A percentile compares a stretch with the other conserved stretches of the same genome.
These are phyloP conservation scores for Mycena citricolor DNA, from an alignment of 1,284 basidiomycete genomes.

Conservation along the genomic window DNA sequence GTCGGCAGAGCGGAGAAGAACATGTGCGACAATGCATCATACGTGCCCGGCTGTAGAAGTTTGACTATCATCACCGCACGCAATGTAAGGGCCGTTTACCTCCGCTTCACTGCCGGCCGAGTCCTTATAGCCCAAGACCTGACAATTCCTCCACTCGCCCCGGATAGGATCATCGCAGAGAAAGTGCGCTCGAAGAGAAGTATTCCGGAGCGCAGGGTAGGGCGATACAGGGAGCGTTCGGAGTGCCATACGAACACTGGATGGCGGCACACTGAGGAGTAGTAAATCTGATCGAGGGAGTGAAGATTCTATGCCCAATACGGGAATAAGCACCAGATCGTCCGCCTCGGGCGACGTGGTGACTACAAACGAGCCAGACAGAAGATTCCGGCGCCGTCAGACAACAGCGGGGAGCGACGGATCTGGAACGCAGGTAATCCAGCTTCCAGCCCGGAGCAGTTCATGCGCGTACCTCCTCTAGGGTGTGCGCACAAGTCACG, in stretches of 20 bases:
- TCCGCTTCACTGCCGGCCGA: conserved; percentile 56
- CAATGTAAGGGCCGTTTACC: conserved; percentile 32
- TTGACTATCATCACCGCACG: conserved; percentile 1
- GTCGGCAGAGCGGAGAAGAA: conserved; percentile 59
- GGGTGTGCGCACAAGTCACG: conserved; percentile 67
- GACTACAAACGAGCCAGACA: conserved; percentile 49
- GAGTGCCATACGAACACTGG: no score
- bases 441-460: conserved; percentile 1
- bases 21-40: conserved; percentile 64
- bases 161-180: conserved; percentile 48
- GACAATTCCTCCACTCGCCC: conserved; percentile 55
- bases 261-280: conserved; percentile 40
- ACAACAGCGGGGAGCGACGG: conserved; percentile 41
- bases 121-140: conserved; percentile 58
- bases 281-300: conserved; percentile 63
- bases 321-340: conserved; percentile 39
- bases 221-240: conserved; percentile 63
- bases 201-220: conserved; percentile 57
- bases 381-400: conserved; percentile 22
- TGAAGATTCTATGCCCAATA: conserved; percentile 52
- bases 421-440: conserved; percentile 37
- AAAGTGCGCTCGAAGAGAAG: conserved; percentile 55
- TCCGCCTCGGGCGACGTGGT: conserved; percentile 28
- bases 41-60: conserved; percentile 58
- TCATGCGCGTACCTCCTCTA: conserved; percentile 51